These are phyloP conservation scores for Harringtonia lauricola DNA, from an alignment of 2,329 filamentous ascomycete species.

Conservation along the genomic window DNA sequence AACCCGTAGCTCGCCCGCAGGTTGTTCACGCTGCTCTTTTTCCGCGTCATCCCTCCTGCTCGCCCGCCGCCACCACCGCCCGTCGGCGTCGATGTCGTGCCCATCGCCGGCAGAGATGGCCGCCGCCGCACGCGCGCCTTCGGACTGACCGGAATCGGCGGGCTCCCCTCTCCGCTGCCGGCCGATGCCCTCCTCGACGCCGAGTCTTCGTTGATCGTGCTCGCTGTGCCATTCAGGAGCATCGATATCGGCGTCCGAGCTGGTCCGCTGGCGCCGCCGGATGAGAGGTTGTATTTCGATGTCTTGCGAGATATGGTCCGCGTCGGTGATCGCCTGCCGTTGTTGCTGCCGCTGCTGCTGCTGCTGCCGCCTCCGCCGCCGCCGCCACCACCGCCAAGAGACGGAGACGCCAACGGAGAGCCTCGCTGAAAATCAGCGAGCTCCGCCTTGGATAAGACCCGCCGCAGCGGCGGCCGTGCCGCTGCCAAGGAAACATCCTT, in stretches of 20 bases:
- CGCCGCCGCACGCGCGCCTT: conserved; percentile 32
- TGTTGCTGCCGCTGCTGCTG: neutral
- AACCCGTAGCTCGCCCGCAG: conserved; percentile 23
- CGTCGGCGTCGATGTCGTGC: conserved; percentile 16
- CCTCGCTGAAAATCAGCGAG: conserved; percentile 65
- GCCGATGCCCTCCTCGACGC: conserved; percentile 36
- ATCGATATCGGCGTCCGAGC: conserved; percentile 27
- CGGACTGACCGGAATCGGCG: conserved; percentile 33
- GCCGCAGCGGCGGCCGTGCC: conserved; percentile 63
- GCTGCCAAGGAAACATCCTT: conserved; percentile 33
- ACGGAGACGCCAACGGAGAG: conserved; percentile 21
- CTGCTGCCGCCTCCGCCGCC: neutral
- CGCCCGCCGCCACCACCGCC: neutral
- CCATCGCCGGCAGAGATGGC: conserved; percentile 43
- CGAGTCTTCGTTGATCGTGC: conserved; percentile 30
- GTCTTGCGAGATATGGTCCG: conserved; percentile 41
- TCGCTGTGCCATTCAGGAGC: conserved; percentile 29
- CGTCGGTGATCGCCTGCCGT: conserved; percentile 43
- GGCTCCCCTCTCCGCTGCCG: conserved; percentile 33
- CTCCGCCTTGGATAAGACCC: conserved; percentile 79
- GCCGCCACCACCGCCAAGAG: neutral
- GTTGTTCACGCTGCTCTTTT: conserved; percentile 23
- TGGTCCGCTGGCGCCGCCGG: conserved; percentile 7
- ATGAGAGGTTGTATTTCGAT: conserved; percentile 37
- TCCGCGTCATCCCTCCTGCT: conserved; percentile 22